Percentiles rank a stretch among this genome's conserved stretches.
Evolutionary conservation across 2,329 filamentous ascomycete genomes (phyloP).

Genomic region (Cercospora janseana): DNA sequence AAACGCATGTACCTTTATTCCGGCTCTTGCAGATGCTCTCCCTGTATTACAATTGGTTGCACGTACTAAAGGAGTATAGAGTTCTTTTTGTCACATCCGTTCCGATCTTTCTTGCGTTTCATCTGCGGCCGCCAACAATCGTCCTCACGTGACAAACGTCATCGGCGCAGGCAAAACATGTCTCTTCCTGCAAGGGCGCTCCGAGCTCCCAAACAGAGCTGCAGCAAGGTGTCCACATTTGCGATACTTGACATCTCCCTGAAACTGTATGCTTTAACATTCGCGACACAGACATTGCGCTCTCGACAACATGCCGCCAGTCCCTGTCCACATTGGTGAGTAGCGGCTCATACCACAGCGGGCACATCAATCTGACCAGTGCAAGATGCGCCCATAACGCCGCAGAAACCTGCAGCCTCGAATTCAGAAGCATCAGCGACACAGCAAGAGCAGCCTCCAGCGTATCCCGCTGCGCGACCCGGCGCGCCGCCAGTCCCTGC

Average conservation of each 20-base stretch:
- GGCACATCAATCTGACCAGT: neutral
- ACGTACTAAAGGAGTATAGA: slow-evolving; percentile 34
- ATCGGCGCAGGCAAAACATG: neutral
- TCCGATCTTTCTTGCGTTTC: neutral
- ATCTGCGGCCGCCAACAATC: neutral
- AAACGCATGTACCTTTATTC: slow-evolving; percentile 34
- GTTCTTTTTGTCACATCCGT: slow-evolving; percentile 20
- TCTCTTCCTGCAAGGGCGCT: slow-evolving; percentile 3
- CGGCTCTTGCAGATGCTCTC: slow-evolving; percentile 33
- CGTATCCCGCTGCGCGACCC: slow-evolving; percentile 36
- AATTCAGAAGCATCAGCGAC: slow-evolving; percentile 29
- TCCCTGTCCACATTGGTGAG: slow-evolving; percentile 44
- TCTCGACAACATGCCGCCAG: slow-evolving; percentile 45
- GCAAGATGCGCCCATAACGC: slow-evolving; percentile 45
- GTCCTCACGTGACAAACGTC: neutral
- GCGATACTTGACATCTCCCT: slow-evolving; percentile 11
- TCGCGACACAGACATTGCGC: neutral
- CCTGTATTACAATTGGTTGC: slow-evolving; percentile 39
- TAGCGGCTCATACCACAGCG: neutral
- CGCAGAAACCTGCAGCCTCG: slow-evolving; percentile 37
- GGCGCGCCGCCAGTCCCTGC: slow-evolving; percentile 34
- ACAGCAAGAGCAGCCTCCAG: slow-evolving; percentile 20
- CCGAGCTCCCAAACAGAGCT: neutral
- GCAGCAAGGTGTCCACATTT: slow-evolving; percentile 7
- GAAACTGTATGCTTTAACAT: neutral